phyloP scores from a whole-genome alignment of 1,139 yeast genomes.

The Suhomyces anneliseae region DNA sequence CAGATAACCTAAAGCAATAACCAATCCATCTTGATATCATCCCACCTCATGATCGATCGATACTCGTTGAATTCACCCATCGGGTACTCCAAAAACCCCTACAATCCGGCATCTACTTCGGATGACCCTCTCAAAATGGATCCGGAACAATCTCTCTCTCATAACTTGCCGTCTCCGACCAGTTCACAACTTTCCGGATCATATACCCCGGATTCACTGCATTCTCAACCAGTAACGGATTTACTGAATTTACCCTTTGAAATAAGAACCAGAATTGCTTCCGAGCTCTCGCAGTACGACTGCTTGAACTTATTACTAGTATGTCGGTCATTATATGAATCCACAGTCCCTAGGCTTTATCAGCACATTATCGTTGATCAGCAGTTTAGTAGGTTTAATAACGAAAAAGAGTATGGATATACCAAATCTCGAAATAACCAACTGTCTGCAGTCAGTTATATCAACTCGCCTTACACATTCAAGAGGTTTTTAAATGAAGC shows the following conservation, averaged over 20 bases:
- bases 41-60: background rate
- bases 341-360: slow-evolving; percentile 36
- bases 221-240: background rate
- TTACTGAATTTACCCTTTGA: slow-evolving; percentile 36
- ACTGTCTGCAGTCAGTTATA: slow-evolving; percentile 26
- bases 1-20: background rate
- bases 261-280: slow-evolving; percentile 31
- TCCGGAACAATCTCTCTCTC: background rate
- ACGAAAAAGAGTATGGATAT: slow-evolving; percentile 25
- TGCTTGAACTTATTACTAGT: slow-evolving; percentile 35
- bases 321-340: slow-evolving; percentile 27
- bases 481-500: slow-evolving; percentile 26
- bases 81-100: slow-evolving; percentile 29
- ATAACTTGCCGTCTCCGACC: background rate
- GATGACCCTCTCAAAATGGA: background rate
- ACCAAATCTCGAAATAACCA: background rate
- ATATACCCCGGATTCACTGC: background rate
- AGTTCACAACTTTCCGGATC: background rate
- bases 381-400: slow-evolving; percentile 35
- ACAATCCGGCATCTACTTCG: background rate
- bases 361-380: slow-evolving; percentile 42
- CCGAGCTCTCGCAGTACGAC: slow-evolving; percentile 43
- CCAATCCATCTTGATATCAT: background rate
- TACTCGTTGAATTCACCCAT: slow-evolving; percentile 23
- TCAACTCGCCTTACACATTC: slow-evolving; percentile 36